Evolutionary conservation across 768 basidiomycete genomes (phyloP), one percentile per base, ranked within the genome.

Genomic region (Mycena floridula): DNA sequence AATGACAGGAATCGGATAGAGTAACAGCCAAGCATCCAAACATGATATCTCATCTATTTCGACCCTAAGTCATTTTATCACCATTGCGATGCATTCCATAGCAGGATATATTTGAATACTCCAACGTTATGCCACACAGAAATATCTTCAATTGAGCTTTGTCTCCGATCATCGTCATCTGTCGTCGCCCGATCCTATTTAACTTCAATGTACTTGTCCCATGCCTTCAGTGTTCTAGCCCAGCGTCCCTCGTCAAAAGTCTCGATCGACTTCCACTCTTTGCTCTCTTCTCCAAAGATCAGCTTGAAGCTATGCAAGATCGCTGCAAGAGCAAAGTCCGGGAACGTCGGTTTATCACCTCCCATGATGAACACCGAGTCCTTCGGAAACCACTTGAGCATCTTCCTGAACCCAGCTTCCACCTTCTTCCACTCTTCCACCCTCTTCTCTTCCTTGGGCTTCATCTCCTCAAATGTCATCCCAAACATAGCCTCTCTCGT

Each of bases 171-270:
- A n/a, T n/a, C n/a, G n/a, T n/a, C n/a, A n/a, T n/a, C n/a, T n/a
- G n/a, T n/a, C n/a, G n/a, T n/a, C n/a, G n/a, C n/a, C n/a, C n/a
- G n/a, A n/a, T n/a, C n/a, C n/a, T n/a, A n/a, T n/a, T n/a, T n/a
- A n/a, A n/a, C n/a, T n/a, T n/a, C n/a, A n/a, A n/a, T n/a, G n/a
- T n/a, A n/a, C n/a, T n/a, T n/a, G n/a, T n/a, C n/a, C n/a, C n/a
- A n/a, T n/a, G n/a, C n/a, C n/a, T n/a, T n/a, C n/a, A n/a, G n/a
- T n/a, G n/a, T n/a, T n/a, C n/a, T n/a, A n/a, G n/a, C n/a, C 74
- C 72, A 75, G 26, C 64, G 55, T 15, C 70, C 72, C 13, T 54
- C 61, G 41, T 72, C 57, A 67, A 64, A 69, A 21, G 48, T 57
- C 32, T 47, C 49, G 13, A 76, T 46, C n/a, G 63, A 59, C 37